Conservation (phyloP, 208 protist species). For the Acanthamoeba sp. region DNA sequence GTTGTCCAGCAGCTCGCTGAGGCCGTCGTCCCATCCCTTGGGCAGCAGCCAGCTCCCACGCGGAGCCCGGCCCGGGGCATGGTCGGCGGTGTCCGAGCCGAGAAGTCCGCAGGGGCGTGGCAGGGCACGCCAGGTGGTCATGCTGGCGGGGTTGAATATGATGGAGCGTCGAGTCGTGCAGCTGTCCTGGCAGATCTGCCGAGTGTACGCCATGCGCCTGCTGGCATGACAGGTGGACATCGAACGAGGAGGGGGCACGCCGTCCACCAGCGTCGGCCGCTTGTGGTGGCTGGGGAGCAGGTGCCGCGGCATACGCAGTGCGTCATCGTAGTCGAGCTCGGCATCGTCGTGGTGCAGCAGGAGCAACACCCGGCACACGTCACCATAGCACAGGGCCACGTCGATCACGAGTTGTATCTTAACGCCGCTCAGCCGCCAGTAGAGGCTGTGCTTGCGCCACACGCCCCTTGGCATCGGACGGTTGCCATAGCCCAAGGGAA, state of each 20-base stretch:
- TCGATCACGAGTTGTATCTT: not conserved
- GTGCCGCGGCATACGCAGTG: not conserved
- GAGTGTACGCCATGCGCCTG: not conserved
- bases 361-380: not conserved
- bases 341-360: not conserved
- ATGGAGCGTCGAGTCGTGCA: not conserved
- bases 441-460: too few relatives aligned
- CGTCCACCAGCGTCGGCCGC: too few relatives aligned
- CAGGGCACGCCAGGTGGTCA: too few relatives aligned
- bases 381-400: constrained; percentile 2
- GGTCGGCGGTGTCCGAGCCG: too few relatives aligned
- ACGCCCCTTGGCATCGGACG: not conserved
- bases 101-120: too few relatives aligned
- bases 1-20: not conserved
- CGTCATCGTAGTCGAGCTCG: not conserved
- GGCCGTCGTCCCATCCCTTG: not conserved
- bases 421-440: not conserved
- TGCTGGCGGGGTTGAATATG: not conserved
- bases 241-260: not conserved
- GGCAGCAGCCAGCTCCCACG: too few relatives aligned
- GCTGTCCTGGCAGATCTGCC: constrained; percentile 12
- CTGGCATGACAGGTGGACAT: not conserved
- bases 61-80: too few relatives aligned
- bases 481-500: too few relatives aligned
- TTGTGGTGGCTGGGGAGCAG: too few relatives aligned